Evolutionary conservation across 352 stramenopile species (phyloP), one percentile per base, ranked within the genome.

Genomic region (Globisporangium alternatum): DNA sequence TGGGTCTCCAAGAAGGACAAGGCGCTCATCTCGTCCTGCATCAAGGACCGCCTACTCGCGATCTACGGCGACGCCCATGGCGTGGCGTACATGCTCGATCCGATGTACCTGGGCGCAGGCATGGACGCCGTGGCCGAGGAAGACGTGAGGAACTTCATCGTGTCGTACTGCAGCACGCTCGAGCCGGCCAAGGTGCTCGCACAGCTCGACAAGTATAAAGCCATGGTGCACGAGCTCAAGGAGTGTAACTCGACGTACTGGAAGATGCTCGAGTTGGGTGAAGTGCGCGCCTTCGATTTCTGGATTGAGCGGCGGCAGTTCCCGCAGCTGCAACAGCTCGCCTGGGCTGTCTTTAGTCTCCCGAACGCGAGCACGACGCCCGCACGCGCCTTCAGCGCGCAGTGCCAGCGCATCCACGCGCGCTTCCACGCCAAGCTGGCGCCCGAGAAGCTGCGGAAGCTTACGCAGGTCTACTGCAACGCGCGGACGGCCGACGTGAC

Each of bases 1-100:
- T 75, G 74, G 63, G 64, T 89, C 37, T 88, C 70, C 59, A 88
- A 88, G 73, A 91, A 91, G 57, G 78, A 91, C 64, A 91, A 89
- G 64, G 80, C 82, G 19, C 66, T 91, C 15, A 81, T 91, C 53
- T 71, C 73, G 39, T 87, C 82, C 30, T 89, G 76, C 51, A 69
- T 91, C 21, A 78, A 75, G 21, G 82, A 91, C 45, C 76, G 82
- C 1, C 77, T 91, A n/a, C 71, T 82, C 47, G 75, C 73, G 19
- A 84, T 89, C 61, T 91, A 91, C 35, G 72, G 80, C 4, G 71
- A 86, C 21, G 75, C 71, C 5, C 82, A 89, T 35, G 82, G 82
- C 21, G 72, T 91, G 35, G 80, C 80, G 7, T 87, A 83, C 62
- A 62, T 84, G 47, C 58, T 91, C 22, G 82, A 91, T 33, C 82